Base-by-base conservation (phyloP, 768 basidiomycete genomes). In the Russula olivacea region DNA sequence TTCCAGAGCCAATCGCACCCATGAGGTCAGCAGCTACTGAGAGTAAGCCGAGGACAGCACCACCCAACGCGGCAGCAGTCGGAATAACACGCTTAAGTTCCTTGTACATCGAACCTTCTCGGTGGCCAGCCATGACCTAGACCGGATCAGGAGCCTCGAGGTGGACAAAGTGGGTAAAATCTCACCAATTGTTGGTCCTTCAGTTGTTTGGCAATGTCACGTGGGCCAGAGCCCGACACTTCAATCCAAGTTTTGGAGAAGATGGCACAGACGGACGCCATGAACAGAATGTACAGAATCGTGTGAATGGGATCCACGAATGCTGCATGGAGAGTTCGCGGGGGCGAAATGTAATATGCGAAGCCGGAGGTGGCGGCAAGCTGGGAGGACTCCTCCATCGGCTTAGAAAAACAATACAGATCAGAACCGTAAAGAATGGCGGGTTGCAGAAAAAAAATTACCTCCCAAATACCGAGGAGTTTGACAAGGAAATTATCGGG, bases 161-260 rank as follows among this genome's bases (percentile, higher is more conserved):
- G 21, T 15, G 11, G 61, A 59, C 28, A 2, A 32, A 12, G 3
- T 9, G 68, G 15, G 66, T 56, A 4, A 52, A 28, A 14, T 55
- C 72, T 47, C 32, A 88, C 96, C 89, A 98, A 94, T 69, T 92
- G 90, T 74, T 98, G 96, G 68, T 98, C 97, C 79, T 98, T 98
- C 72, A 98, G 85, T 73, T 98, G 96, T 76, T 94, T 96, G 32
- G 97, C 97, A 60, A 99, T 87, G 69, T 99, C 96, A 51, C 97
- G 78, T 12, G 96, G 97, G 21, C 97, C 93, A 59, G 88, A 90
- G 17, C 97, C 96, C 2, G 94, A 98, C 38, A 98, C 93, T 70
- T 98, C 96, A 67, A 99, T 98, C 96, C 97, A 99, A 0, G 96
- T 98, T 83, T 98, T 98, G 72, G 92, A 95, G 81, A 98, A 99